Conservation (phyloP, 352 stramenopile species). For the Globisporangium okanoganense region DNA sequence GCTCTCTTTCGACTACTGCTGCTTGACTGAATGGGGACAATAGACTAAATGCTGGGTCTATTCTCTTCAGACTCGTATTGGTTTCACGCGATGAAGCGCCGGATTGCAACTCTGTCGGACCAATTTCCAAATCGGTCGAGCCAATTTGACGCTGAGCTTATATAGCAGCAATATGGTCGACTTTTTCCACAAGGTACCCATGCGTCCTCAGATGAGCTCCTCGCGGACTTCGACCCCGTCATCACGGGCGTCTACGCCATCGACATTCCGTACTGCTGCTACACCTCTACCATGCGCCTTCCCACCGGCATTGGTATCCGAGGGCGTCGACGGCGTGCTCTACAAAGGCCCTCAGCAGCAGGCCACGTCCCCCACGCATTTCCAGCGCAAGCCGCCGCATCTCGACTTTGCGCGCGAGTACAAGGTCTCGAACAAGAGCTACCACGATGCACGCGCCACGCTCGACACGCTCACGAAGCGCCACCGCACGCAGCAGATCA, state of each 20-base stretch:
- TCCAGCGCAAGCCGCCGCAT: slow-evolving; percentile 56
- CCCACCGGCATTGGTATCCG: slow-evolving; percentile 16
- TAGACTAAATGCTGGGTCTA: neutral
- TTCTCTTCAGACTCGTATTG: neutral
- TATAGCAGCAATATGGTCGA: neutral
- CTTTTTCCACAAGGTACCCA: neutral
- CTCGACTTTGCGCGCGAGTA: slow-evolving; percentile 56
- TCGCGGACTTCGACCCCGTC: neutral
- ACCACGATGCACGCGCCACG: slow-evolving; percentile 40
- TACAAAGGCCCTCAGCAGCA: slow-evolving; percentile 24
- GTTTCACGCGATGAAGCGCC: slow-evolving; percentile 11
- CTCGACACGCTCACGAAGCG: slow-evolving; percentile 44
- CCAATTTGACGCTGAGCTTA: neutral
- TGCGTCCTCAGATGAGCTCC: neutral
- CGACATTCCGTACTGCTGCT: neutral
- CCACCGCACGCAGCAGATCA: slow-evolving; percentile 45
- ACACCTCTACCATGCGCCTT: slow-evolving; percentile 17
- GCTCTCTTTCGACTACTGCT: neutral
- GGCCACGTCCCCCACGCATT: slow-evolving; percentile 15
- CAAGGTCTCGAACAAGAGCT: slow-evolving; percentile 30
- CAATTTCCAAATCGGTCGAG: neutral
- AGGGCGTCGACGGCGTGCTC: slow-evolving; percentile 45
- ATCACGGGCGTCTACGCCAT: neutral
- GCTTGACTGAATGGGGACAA: neutral
- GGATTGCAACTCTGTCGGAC: neutral